A percentile compares a stretch with the other conserved stretches of the same genome.
Evolutionary conservation across 257 asterid species (phyloP).

Genomic region (Gardenia jasminoides): DNA sequence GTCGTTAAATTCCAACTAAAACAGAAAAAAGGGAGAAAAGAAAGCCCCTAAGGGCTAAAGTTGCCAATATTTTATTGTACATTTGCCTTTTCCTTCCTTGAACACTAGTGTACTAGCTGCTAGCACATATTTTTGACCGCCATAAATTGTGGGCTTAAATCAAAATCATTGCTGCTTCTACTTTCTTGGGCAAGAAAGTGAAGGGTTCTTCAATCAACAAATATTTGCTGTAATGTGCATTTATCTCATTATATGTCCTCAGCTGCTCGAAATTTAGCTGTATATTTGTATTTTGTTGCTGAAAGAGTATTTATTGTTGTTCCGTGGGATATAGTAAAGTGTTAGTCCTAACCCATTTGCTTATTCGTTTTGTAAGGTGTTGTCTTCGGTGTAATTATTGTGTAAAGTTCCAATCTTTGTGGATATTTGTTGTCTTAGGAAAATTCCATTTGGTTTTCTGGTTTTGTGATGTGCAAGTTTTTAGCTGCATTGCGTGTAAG

Average conservation of each 20-base stretch:
- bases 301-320: background rate
- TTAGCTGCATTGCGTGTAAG: slow-evolving; percentile 22
- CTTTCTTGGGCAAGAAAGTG: slow-evolving; percentile 58
- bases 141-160: slow-evolving; percentile 46
- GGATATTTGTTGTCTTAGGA: slow-evolving; percentile 21
- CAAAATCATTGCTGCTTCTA: slow-evolving; percentile 55
- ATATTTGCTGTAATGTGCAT: slow-evolving; percentile 26
- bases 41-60: slow-evolving; percentile 22
- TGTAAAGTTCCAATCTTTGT: slow-evolving; percentile 17
- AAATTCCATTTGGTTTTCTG: slow-evolving; percentile 20
- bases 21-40: slow-evolving; percentile 19
- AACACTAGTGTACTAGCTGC: background rate
- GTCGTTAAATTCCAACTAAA: slow-evolving; percentile 38
- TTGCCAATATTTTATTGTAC: slow-evolving; percentile 25
- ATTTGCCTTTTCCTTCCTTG: slow-evolving; percentile 23
- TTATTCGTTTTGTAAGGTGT: background rate
- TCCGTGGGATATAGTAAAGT: background rate
- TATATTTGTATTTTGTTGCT: background rate
- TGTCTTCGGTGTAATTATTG: background rate
- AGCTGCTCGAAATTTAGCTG: background rate
- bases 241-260: slow-evolving; percentile 5
- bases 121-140: slow-evolving; percentile 52
- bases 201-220: slow-evolving; percentile 37
- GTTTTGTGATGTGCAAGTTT: background rate
- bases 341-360: slow-evolving; percentile 7